Base-by-base conservation (phyloP, 306 rosid genomes). In the Gynostemma pentaphyllum region DNA sequence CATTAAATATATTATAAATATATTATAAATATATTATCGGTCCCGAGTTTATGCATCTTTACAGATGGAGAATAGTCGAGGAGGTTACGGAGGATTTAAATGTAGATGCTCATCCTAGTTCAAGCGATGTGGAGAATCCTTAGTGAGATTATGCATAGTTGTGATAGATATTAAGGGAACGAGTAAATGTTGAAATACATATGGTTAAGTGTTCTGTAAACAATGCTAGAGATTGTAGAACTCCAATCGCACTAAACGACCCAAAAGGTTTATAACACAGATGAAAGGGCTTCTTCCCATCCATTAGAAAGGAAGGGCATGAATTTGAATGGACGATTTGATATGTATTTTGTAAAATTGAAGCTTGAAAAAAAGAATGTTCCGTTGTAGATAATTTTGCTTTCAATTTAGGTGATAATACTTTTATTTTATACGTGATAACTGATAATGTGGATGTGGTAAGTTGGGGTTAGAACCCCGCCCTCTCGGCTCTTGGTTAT, bases 31-130 rank as follows among this genome's bases (percentile, higher is more conserved):
- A 7, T n/a, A 34, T 3, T 12, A 47, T 65, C 49, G 2, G 29
- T 49, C 29, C 16, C 21, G 9, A 22, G 46, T 15, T 41, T 47
- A 19, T 54, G 47, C 24, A 47, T 32, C 62, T 62, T 40, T 45
- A 51, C 75, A 84, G 95, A 53, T 74, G 95, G 88, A 79, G 76
- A 67, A 84, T 90, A 74, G 74, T 49, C 39, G 88, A 81, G 45
- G 82, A 82, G 30, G 79, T 50, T 21, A 73, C 70, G 3, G 88
- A 82, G 61, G 92, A 86, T n/a, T 76, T 79, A 73, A 77, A 72
- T 72, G 67, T 78, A 70, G 92, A 86, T 45, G 76, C 73, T 34
- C 75, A 61, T 55, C 79, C 76, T 53, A 73, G 81, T 72, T 84
- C 92, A 40, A 82, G 97, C 44, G 95, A 89, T 64, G 50, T 76